Conservation (phyloP, 2,329 filamentous ascomycete species). For the Sporothrix pallida region DNA sequence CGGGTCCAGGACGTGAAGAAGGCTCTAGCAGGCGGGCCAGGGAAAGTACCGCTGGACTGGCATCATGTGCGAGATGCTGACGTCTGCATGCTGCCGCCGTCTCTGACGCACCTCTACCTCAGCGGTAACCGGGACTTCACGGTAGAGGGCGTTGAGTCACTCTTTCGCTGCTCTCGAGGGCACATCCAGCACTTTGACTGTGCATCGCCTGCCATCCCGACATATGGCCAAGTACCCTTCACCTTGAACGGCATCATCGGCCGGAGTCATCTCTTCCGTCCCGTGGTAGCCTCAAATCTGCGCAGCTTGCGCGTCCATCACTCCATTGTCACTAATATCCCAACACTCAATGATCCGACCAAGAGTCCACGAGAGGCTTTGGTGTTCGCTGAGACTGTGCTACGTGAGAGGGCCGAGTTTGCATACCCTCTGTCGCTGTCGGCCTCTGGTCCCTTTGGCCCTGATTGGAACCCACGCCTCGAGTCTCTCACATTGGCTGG, state of each 20-base stretch:
- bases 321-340: constrained; percentile 63
- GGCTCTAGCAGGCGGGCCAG: constrained; percentile 41
- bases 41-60: constrained; percentile 34
- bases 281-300: constrained; percentile 60
- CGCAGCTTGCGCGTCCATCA: constrained; percentile 62
- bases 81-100: constrained; percentile 42
- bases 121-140: constrained; percentile 56
- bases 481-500: constrained; percentile 58
- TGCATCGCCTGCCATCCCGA: constrained; percentile 48
- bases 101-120: constrained; percentile 62
- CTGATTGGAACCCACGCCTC: constrained; percentile 63
- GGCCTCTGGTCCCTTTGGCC: constrained; percentile 48
- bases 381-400: constrained; percentile 53
- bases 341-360: constrained; percentile 50
- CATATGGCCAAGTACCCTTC: constrained; percentile 33
- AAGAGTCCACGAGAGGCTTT: constrained; percentile 47
- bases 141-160: constrained; percentile 48
- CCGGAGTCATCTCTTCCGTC: constrained; percentile 56
- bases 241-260: constrained; percentile 53
- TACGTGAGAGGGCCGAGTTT: constrained; percentile 52
- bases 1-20: constrained; percentile 44
- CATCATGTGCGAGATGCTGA: constrained; percentile 38
- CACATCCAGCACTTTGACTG: constrained; percentile 61
- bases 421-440: constrained; percentile 51
- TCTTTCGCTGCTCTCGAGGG: constrained; percentile 53